phyloP scores from a whole-genome alignment of 2,329 filamentous ascomycete species.

The Botrytis fabae region DNA sequence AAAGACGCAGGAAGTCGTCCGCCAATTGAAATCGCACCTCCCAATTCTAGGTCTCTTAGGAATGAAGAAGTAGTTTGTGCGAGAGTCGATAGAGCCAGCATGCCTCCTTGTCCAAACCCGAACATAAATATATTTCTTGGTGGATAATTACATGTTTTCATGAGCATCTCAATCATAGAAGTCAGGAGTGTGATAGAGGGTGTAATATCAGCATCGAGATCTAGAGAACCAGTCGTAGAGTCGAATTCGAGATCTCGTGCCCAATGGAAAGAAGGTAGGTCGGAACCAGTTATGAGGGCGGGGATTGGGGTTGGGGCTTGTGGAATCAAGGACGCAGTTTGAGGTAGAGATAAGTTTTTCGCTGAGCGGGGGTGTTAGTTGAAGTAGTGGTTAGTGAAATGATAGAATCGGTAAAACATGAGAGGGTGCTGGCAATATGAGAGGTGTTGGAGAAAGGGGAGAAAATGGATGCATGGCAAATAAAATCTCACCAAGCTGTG shows the following conservation, averaged over 20 bases:
- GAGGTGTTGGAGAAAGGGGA: too few species aligned
- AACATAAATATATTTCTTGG: slow-evolving; percentile 53
- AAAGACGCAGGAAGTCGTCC: slow-evolving; percentile 51
- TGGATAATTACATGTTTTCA: slow-evolving; percentile 51
- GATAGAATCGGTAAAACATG: neutral
- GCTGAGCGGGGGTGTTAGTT: slow-evolving; percentile 27
- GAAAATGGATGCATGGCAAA: neutral
- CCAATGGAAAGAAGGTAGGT: slow-evolving; percentile 53
- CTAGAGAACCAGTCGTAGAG: slow-evolving; percentile 51
- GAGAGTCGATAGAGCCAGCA: slow-evolving; percentile 51
- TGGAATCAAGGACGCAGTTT: slow-evolving; percentile 63
- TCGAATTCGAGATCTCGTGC: slow-evolving; percentile 60
- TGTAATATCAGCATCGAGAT: slow-evolving; percentile 55
- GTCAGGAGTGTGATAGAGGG: slow-evolving; percentile 45
- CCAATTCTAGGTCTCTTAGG: slow-evolving; percentile 45
- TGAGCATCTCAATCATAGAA: slow-evolving; percentile 47
- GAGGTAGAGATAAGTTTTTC: slow-evolving; percentile 60
- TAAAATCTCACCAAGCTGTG: slow-evolving; percentile 47
- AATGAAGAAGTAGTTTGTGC: neutral
- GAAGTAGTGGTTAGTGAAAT: neutral
- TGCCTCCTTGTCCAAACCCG: slow-evolving; percentile 58
- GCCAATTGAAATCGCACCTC: slow-evolving; percentile 64
- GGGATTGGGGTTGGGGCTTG: slow-evolving; percentile 61
- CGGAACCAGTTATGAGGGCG: slow-evolving; percentile 45
- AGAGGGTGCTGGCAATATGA: neutral